Base-by-base conservation (phyloP, 2,329 filamentous ascomycete genomes). In the Talaromyces pinophilus region DNA sequence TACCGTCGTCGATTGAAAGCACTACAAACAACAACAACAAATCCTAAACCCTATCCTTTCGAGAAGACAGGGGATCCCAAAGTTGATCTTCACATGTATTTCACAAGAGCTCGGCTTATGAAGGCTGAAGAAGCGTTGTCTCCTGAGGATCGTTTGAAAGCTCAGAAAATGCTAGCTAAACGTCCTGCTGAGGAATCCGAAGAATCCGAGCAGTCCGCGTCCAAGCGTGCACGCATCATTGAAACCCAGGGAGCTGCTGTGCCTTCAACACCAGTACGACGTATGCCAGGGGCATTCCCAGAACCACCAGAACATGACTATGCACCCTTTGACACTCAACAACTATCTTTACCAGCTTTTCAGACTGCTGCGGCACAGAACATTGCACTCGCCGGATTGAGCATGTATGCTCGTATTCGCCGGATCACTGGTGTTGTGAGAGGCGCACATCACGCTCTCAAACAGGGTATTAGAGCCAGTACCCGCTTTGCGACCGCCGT, bases 221-320 rank as follows among this genome's bases (percentile, higher is more conserved):
- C 33, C 7, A 65, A 65, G 44, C 63, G 63, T 44, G 30, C 30
- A 7, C 55, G 63, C 33, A 28, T 44, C 13, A 22, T 19, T 19
- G 25, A 48, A 42, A 19, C 19, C 13, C 6, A 54, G 28, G 28
- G 28, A 33, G 15, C 30, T 62, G 60, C 33, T 19, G n/a, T 57
- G 54, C 15, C 17, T 54, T 33, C 17, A 4, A 38, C 33, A 38
- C n/a, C 30, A 35, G 60, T 52, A 35, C 33, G 1, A 62, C 25
- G 6, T 13, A 5, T 62, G 19, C 60, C 60, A 62, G 60, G 60
- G 38, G 60, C 60, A 35, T 62, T 50, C 15, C 60, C 60, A 25
- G 38, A 42, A 40, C 44, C 57, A 5, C 35, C 57, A 59, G 40
- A 25, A 28, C 13, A 30, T 15, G 13, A 15, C 13, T 15, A 38